phyloP scores from a whole-genome alignment of 495 filamentous ascomycete genomes.

The Aspergillus cristatus region DNA sequence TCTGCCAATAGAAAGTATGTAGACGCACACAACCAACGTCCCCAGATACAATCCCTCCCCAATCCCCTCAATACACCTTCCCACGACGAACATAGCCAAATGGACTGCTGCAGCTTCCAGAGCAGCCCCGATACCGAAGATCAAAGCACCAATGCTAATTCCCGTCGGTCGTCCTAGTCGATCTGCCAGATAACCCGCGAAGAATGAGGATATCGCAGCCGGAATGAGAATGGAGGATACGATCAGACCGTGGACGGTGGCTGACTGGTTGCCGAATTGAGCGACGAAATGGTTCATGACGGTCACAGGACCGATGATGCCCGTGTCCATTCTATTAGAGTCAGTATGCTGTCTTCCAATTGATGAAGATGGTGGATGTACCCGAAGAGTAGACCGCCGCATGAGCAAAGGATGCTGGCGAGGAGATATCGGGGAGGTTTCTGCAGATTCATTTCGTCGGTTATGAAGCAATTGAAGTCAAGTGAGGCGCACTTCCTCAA shows the following conservation, averaged over 20 bases:
- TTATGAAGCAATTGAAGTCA: not conserved
- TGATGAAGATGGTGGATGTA: not conserved
- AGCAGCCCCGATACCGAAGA: constrained; percentile 47
- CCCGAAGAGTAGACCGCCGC: not conserved
- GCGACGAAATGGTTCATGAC: constrained; percentile 46
- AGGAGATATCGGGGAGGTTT: not conserved
- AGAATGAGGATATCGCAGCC: constrained; percentile 51
- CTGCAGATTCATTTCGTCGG: not conserved
- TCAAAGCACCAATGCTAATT: constrained; percentile 42
- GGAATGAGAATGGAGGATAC: constrained; percentile 58
- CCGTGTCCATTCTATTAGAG: constrained; percentile 43
- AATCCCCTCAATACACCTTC: constrained; percentile 45
- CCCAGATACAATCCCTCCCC: constrained; percentile 53
- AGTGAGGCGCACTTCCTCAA: too few species aligned
- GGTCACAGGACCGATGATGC: constrained; percentile 54
- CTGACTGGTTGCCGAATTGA: constrained; percentile 41
- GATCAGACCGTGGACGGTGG: constrained; percentile 48
- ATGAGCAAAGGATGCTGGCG: not conserved
- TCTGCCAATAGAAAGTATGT: not conserved
- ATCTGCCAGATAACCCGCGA: constrained; percentile 55
- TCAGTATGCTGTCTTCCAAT: not conserved
- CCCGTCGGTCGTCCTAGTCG: constrained; percentile 42
- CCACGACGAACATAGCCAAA: constrained; percentile 46
- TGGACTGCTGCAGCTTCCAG: constrained; percentile 39
- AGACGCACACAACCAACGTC: constrained; percentile 38